A percentile compares a stretch with the other conserved stretches of the same genome.
These are phyloP conservation scores for Spencermartinsiella ligniputridi DNA, from an alignment of 1,139 yeast genomes.

Conservation along the genomic window DNA sequence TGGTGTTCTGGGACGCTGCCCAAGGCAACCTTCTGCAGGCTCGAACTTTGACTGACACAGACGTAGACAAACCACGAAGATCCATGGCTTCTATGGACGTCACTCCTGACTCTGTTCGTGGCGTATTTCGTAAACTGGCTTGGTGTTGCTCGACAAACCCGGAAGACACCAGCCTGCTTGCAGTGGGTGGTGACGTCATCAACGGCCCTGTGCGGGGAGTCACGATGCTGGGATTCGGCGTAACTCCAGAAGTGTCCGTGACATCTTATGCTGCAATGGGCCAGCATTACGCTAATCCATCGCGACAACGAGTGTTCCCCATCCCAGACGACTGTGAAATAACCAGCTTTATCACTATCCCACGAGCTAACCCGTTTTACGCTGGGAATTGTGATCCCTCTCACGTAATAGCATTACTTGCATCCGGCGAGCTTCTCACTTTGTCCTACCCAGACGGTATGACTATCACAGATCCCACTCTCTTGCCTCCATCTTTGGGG, in stretches of 20 bases:
- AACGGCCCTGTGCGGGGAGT: conserved; percentile 50
- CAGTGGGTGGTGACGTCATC: conserved; percentile 62
- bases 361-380: conserved; percentile 48
- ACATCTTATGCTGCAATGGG: conserved; percentile 84
- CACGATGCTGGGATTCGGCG: conserved; percentile 70
- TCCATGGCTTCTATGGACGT: conserved; percentile 6
- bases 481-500: conserved; percentile 74
- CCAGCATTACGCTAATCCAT: conserved; percentile 65
- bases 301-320: conserved; percentile 51
- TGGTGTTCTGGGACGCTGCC: conserved; percentile 89
- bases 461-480: conserved; percentile 50
- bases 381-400: conserved; percentile 36
- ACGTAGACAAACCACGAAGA: conserved; percentile 52
- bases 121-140: conserved; percentile 41
- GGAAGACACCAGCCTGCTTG: conserved; percentile 67
- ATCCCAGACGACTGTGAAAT: conserved; percentile 43
- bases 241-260: conserved; percentile 70
- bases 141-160: conserved; percentile 85
- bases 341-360: conserved; percentile 47
- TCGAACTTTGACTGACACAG: conserved; percentile 61
- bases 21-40: conserved; percentile 73
- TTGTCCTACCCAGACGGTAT: conserved; percentile 54
- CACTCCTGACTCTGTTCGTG: conserved; percentile 20
- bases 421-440: conserved; percentile 54
- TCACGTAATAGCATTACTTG: conserved; percentile 57